Evolutionary conservation across 257 asterid genomes (phyloP).

Genomic region (Leonotis leonurus): DNA sequence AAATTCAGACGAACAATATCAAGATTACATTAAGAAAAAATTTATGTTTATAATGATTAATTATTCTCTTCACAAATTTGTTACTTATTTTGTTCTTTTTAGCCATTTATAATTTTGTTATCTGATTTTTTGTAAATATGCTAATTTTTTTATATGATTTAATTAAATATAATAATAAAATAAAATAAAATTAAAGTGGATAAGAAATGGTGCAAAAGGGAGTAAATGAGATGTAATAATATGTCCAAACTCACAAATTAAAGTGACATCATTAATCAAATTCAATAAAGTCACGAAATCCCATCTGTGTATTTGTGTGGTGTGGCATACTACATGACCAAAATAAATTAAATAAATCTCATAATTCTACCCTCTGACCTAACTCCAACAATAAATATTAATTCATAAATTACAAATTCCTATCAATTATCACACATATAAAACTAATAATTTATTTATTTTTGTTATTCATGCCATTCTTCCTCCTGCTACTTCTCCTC

Average conservation of each 20-base stretch:
- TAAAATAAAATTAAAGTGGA: too few relatives aligned
- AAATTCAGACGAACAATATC: too few relatives aligned
- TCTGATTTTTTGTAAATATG: too few relatives aligned
- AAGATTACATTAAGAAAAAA: too few relatives aligned
- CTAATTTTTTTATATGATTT: too few relatives aligned
- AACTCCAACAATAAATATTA: conserved; percentile 13
- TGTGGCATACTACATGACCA: conserved; percentile 17
- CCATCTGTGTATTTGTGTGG: conserved; percentile 6
- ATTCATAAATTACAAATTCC: not conserved
- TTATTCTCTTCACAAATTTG: too few relatives aligned
- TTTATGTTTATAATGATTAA: too few relatives aligned
- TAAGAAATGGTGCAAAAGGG: too few relatives aligned
- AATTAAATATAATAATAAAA: too few relatives aligned
- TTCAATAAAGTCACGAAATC: conserved; percentile 11
- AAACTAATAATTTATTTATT: not conserved
- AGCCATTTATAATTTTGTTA: too few relatives aligned
- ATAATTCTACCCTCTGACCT: conserved; percentile 26
- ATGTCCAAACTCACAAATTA: not conserved
- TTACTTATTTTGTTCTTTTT: too few relatives aligned
- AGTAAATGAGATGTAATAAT: too few relatives aligned
- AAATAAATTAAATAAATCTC: conserved; percentile 13
- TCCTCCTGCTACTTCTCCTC: conserved; percentile 15
- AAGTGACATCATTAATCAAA: not conserved
- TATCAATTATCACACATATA: not conserved
- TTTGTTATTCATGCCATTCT: not conserved